Base-by-base conservation (phyloP, 169 alveolate species). In the Eimeria maxima region DNA sequence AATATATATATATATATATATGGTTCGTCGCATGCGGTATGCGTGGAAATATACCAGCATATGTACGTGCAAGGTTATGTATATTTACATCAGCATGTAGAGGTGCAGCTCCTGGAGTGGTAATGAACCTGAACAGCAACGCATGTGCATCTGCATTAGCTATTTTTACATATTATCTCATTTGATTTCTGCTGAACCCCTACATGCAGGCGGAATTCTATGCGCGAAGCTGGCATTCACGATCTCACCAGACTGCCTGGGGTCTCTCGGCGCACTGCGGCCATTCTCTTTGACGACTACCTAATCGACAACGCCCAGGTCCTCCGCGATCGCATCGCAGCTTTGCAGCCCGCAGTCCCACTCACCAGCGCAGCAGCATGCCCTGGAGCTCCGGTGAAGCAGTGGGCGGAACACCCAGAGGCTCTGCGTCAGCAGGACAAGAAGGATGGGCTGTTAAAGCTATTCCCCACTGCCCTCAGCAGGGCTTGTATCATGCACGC, bases 401-500 rank as follows among this genome's bases (percentile, higher is more conserved):
- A 57, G 65, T 22, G 55, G 29, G 11, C 60, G 38, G 93, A 63
- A 14, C 65, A 50, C 14, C 5, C 80, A 33, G 81, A 60, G 65
- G 13, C 63, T 0, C 50, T 53, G 73, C 76, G 11, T 0, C 60
- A 29, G 33, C 76, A 55, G 20, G 91, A 83, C 27, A 42, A 45
- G 42, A 53, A 4, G 81, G 60, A 18, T 4, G 55, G 73, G 45
- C 50, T 86, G 47, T 29, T 73, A 18, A 57, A 63, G 80, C 93
- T 86, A 10, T 86, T 86, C 93, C 81, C 93, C 45, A 86, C 93
- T 33, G 93, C 45, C 50, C 93, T 86, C 80, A 60, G 81, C 47
- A 86, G 93, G 81, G 93, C 93, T 22, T 86, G 93, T 50, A 63
- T 86, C 29, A 18, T 86, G 50, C 93, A 86, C n/a, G 76, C 93